A percentile compares a stretch with the other conserved stretches of the same genome.
Evolutionary conservation across 164 flowering plant species (phyloP).

Genomic region (grape (Vitis vinifera)): DNA sequence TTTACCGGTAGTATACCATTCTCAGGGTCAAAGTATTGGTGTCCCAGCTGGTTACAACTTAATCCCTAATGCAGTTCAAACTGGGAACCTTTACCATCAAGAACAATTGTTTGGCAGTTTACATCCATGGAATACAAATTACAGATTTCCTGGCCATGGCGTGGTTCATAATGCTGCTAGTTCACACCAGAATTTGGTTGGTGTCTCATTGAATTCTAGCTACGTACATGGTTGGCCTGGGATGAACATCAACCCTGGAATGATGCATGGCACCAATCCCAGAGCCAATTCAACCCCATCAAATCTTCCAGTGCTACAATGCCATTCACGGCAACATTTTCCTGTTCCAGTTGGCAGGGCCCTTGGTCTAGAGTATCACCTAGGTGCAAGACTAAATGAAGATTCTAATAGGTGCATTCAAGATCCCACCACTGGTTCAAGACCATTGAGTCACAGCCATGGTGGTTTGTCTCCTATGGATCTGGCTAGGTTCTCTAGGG

Average conservation of each 20-base stretch:
- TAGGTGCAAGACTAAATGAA: slow-evolving; percentile 1
- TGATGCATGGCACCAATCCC: not conserved
- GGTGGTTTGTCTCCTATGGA: not conserved
- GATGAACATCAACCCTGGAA: not conserved
- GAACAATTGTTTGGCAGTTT: not conserved
- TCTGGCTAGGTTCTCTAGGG: slow-evolving; percentile 6
- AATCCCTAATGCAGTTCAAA: not conserved
- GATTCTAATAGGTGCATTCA: slow-evolving; percentile 6
- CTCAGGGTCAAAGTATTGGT: not conserved
- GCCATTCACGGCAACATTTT: slow-evolving; percentile 2
- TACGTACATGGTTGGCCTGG: not conserved
- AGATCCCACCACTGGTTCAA: not conserved
- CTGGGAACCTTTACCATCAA: not conserved
- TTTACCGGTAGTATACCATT: not conserved
- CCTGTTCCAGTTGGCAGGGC: slow-evolving; percentile 3
- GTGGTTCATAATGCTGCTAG: not conserved
- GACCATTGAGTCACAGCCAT: slow-evolving; percentile 3
- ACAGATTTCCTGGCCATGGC: not conserved
- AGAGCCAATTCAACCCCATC: not conserved
- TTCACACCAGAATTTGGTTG: not conserved
- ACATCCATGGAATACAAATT: not conserved
- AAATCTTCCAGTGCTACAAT: slow-evolving; percentile 1
- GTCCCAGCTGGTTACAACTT: not conserved
- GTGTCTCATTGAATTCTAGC: not conserved
- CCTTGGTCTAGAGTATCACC: not conserved